A percentile compares a stretch with the other conserved stretches of the same genome.
phyloP scores from a whole-genome alignment of 1,139 yeast genomes.

The Saccharomyces hybrid region DNA sequence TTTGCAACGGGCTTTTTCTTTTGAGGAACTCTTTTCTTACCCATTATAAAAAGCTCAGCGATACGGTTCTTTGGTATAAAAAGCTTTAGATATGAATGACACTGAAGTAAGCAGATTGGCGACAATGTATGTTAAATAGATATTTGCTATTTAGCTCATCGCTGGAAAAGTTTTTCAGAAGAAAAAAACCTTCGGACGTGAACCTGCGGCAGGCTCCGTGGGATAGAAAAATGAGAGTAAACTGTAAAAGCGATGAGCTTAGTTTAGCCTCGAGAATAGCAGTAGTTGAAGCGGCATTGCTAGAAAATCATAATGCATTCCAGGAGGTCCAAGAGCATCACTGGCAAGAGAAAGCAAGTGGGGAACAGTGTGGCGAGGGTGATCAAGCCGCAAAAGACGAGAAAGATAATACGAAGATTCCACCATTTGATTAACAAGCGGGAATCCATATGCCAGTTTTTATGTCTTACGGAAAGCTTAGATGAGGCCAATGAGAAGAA shows the following conservation, averaged over 20 bases:
- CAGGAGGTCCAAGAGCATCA: constrained; percentile 29
- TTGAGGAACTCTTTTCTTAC: constrained; percentile 3
- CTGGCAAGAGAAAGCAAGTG: constrained; percentile 28
- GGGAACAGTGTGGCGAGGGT: constrained; percentile 26
- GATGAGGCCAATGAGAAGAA: constrained; percentile 23
- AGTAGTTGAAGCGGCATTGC: neutral
- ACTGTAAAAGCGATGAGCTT: neutral
- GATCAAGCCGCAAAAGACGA: constrained; percentile 59
- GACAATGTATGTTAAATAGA: neutral
- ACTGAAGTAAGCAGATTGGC: neutral
- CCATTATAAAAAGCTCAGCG: neutral
- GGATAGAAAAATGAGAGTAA: neutral
- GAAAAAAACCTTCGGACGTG: neutral
- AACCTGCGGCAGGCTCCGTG: neutral
- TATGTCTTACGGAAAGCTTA: constrained; percentile 13
- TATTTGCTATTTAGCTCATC: neutral
- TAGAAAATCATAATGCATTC: constrained; percentile 13
- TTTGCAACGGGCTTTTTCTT: neutral
- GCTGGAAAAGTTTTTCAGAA: neutral
- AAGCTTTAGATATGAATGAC: neutral
- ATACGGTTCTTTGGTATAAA: neutral
- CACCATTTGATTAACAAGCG: constrained; percentile 54
- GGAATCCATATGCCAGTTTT: constrained; percentile 33
- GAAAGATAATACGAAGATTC: constrained; percentile 60
- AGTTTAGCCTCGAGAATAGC: neutral